These are phyloP conservation scores for Dovyalis caffra DNA, from an alignment of 345 rosid species.

Conservation along the genomic window DNA sequence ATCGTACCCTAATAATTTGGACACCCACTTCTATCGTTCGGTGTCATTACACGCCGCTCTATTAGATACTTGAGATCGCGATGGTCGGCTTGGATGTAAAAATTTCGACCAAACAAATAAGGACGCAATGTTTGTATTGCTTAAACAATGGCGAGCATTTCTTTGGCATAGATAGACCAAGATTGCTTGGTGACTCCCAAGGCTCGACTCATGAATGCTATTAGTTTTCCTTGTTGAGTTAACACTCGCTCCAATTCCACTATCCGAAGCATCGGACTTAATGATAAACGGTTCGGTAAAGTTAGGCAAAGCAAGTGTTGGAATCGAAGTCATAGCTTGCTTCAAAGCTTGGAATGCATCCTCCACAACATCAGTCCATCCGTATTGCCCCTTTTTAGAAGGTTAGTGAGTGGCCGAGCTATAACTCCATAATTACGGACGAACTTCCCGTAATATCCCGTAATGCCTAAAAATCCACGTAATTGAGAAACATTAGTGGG, in stretches of 20 bases:
- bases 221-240: too few species aligned
- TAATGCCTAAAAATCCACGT: too few species aligned
- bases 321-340: background rate
- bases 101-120: background rate
- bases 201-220: too few species aligned
- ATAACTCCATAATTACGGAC: too few species aligned
- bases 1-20: background rate
- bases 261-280: background rate
- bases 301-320: background rate
- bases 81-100: background rate
- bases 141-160: background rate
- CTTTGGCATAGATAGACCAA: background rate
- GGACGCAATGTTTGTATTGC: background rate
- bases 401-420: too few species aligned
- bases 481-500: too few species aligned
- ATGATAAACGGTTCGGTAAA: background rate
- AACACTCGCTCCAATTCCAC: background rate
- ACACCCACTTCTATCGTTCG: background rate
- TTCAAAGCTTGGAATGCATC: background rate
- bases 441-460: too few species aligned
- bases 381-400: too few species aligned
- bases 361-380: too few species aligned
- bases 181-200: too few species aligned
- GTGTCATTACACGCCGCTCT: background rate
- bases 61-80: background rate